Evolutionary conservation across 345 rosid species (phyloP).

Genomic region (Populus nigra): DNA sequence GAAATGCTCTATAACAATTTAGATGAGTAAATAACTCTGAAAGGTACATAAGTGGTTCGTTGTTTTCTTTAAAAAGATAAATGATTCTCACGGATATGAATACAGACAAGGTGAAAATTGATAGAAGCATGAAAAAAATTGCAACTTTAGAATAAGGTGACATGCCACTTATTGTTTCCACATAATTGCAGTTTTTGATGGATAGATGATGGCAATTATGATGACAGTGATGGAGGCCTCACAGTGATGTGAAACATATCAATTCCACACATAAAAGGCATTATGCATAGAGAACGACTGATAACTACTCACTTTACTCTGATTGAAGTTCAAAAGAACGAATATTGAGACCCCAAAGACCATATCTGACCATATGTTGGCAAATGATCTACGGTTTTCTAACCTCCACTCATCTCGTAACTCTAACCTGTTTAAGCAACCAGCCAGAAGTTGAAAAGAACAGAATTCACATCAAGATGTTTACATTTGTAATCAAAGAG

Average conservation of each 20-base stretch:
- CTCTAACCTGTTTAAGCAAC: conserved; percentile 63
- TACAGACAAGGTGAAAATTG: not conserved
- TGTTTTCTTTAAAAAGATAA: not conserved
- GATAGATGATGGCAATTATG: conserved; percentile 1
- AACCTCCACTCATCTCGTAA: conserved; percentile 80
- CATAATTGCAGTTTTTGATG: not conserved
- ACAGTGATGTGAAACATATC: not conserved
- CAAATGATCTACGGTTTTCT: conserved; percentile 87
- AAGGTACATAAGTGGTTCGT: not conserved
- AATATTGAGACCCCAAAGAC: conserved; percentile 82
- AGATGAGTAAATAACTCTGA: not conserved
- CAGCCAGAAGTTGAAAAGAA: conserved; percentile 16
- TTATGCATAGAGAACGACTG: not conserved
- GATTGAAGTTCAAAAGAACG: conserved; percentile 73
- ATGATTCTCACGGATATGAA: not conserved
- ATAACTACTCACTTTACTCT: conserved; percentile 61
- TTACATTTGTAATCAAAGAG: not conserved
- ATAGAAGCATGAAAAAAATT: not conserved
- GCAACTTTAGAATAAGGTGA: not conserved
- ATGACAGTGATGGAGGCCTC: not conserved
- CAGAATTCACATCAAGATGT: not conserved
- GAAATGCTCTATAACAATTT: not conserved
- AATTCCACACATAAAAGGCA: not conserved
- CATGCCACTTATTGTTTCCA: not conserved
- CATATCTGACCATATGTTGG: conserved; percentile 94